Evolutionary conservation across 768 basidiomycete genomes (phyloP).

Genomic region (Leccinum obscurum): DNA sequence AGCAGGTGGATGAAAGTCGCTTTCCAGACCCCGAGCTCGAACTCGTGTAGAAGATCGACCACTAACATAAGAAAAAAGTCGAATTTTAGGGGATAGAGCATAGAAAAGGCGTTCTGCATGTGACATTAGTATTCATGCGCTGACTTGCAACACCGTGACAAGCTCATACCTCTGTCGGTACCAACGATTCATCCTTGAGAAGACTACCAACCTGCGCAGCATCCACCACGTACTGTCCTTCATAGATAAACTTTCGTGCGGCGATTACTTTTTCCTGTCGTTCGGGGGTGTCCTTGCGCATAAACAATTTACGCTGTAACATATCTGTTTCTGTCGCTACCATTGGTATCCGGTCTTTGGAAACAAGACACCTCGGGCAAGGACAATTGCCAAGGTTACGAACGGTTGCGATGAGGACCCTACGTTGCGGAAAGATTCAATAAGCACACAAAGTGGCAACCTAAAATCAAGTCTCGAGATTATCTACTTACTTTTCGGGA

Average conservation of each 20-base stretch:
- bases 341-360: background rate
- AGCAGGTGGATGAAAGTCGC: background rate
- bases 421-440: background rate
- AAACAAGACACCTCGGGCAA: background rate
- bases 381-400: background rate
- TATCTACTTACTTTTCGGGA: too few species aligned
- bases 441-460: background rate
- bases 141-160: background rate
- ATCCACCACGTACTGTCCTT: too few species aligned
- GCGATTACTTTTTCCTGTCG: too few species aligned
- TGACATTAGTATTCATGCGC: background rate
- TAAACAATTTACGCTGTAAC: too few species aligned
- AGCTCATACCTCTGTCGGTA: background rate
- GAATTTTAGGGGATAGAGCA: background rate
- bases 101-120: background rate
- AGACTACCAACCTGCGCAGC: too few species aligned
- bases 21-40: too few species aligned
- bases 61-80: background rate
- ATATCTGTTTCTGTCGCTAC: background rate
- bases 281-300: too few species aligned
- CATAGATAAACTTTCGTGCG: too few species aligned
- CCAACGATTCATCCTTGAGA: background rate
- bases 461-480: too few species aligned
- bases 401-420: background rate
- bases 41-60: background rate